Evolutionary conservation across 768 basidiomycete genomes (phyloP).

Genomic region (Mycena venus): DNA sequence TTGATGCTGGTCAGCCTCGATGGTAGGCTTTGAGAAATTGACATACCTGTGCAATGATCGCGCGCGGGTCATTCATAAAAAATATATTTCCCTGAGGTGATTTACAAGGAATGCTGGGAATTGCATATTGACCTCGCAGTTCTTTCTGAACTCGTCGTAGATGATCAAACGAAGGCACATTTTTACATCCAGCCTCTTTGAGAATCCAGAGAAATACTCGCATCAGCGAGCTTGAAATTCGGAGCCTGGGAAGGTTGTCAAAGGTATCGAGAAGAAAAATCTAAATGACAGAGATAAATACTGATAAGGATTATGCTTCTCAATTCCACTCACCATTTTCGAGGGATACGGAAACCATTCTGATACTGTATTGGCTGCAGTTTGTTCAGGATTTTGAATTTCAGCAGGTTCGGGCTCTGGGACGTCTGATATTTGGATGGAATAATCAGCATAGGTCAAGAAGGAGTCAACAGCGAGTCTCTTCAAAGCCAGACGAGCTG

Average conservation of each 20-base stretch:
- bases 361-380: neutral
- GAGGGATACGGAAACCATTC: constrained; percentile 20
- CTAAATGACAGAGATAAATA: neutral
- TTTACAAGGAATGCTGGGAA: constrained; percentile 1
- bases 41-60: neutral
- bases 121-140: neutral
- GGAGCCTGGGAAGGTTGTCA: constrained; percentile 21
- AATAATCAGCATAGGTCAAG: neutral
- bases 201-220: constrained; percentile 21
- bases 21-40: no score
- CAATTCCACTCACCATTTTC: constrained; percentile 3
- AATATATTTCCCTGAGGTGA: neutral
- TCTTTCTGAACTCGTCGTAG: neutral
- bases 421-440: neutral
- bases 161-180: constrained; percentile 19
- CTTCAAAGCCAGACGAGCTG: neutral
- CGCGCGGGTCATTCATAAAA: neutral
- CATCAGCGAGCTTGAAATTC: constrained; percentile 23
- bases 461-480: neutral
- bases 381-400: neutral
- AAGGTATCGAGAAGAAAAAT: constrained; percentile 19
- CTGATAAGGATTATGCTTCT: no score
- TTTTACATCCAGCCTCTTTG: neutral
- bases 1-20: neutral
- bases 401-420: neutral